A percentile compares a stretch with the other conserved stretches of the same genome.
Conservation (phyloP, 2,329 filamentous ascomycete genomes). For the Monosporascus ibericus region DNA sequence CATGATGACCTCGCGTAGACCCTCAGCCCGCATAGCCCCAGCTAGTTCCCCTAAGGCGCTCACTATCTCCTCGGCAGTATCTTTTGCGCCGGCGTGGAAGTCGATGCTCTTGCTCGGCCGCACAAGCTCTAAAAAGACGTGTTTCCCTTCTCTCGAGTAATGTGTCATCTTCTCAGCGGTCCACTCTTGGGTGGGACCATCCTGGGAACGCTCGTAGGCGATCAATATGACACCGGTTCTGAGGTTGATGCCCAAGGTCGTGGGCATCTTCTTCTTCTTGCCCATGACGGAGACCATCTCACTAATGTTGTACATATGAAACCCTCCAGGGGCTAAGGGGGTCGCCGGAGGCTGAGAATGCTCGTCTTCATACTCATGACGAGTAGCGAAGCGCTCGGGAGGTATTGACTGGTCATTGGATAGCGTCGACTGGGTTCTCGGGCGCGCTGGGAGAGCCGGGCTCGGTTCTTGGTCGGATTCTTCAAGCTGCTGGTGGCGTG, state of each 20-base stretch:
- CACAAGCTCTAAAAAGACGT: constrained; percentile 91
- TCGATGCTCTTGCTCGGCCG: constrained; percentile 91
- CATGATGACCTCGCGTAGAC: constrained; percentile 77
- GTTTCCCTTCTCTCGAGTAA: constrained; percentile 96
- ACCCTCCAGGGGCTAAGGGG: constrained; percentile 66
- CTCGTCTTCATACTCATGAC: constrained; percentile 27
- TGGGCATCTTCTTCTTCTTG: constrained; percentile 96
- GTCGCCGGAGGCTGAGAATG: constrained; percentile 35
- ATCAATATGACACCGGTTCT: constrained; percentile 85
- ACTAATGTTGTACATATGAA: constrained; percentile 93
- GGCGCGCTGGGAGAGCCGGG: constrained; percentile 33
- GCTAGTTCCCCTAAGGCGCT: constrained; percentile 81
- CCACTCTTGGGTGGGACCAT: constrained; percentile 88
- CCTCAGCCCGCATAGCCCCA: constrained; percentile 76
- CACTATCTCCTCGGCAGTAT: constrained; percentile 92
- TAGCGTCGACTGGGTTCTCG: constrained; percentile 16
- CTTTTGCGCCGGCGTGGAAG: constrained; percentile 94
- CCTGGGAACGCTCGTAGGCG: constrained; percentile 74
- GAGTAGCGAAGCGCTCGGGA: constrained; percentile 29
- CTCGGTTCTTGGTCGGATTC: constrained; percentile 61
- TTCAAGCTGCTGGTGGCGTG: constrained; percentile 52
- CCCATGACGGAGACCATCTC: constrained; percentile 97
- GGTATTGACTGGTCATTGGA: constrained; percentile 18
- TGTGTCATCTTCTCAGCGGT: constrained; percentile 91
- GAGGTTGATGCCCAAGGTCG: constrained; percentile 90